Base-by-base conservation (phyloP, 257 asterid genomes). In the Gardenia jasminoides region DNA sequence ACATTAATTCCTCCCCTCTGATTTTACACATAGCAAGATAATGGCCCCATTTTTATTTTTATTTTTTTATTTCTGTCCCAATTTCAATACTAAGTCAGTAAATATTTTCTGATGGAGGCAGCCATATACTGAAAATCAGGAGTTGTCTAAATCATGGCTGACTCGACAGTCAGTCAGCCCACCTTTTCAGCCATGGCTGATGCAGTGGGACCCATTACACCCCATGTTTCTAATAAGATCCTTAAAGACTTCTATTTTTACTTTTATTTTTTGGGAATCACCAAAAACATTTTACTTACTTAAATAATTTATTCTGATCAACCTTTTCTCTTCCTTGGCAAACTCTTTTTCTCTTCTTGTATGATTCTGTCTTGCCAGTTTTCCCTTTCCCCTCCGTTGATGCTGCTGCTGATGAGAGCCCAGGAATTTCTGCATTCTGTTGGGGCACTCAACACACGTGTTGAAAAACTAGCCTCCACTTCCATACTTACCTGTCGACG, bases 121-220 rank as follows among this genome's bases (percentile, higher is more conserved):
- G 76, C 82, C 85, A 77, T 52, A 77, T 52, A 52, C 76, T 61
- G 62, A 70, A 77, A 50, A 76, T 64, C 69, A 76, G 85, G 80
- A 82, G 44, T 82, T 46, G 82, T 82, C 82, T 33, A 82, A 78
- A 72, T 82, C 85, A 82, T 33, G 80, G 85, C 59, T 67, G 82
- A 82, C 68, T 74, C 72, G 79, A 78, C 77, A 72, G 78, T 78
- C 85, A 68, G 82, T 78, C 85, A 82, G 82, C 77, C 54, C 0
- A 24, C 70, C 72, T 67, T 74, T 68, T 72, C 13, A 19, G 82
- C 79, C 72, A 71, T 13, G 50, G 75, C 28, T 46, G 72, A 48
- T 56, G 50, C 20, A 11, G 61, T 44, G 68, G 78, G 52, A 36
- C 47, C 62, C 75, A 13, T 50, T 24, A 15, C 58, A 31, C 52